phyloP scores from a whole-genome alignment of 345 rosid species.

The Eucalyptus lansdowneana region DNA sequence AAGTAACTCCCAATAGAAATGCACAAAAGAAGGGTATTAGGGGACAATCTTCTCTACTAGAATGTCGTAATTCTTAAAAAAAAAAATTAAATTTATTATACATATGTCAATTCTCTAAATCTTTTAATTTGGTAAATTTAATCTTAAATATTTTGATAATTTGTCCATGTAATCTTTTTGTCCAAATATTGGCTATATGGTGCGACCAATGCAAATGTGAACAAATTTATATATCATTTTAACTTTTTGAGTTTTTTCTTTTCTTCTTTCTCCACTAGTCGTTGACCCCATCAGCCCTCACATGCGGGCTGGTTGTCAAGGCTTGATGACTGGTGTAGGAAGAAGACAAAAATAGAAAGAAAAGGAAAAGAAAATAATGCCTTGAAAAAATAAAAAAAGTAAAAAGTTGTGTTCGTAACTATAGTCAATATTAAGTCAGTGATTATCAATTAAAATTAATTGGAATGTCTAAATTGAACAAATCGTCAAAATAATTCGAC shows the following conservation, averaged over 20 bases:
- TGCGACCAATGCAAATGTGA: rapidly evolving
- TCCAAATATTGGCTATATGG: rapidly evolving
- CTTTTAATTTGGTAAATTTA: no score
- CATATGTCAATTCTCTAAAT: rapidly evolving
- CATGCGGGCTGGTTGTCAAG: neutral
- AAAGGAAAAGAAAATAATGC: neutral
- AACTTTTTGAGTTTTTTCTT: neutral
- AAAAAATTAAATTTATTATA: no score
- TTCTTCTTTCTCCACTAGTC: rapidly evolving
- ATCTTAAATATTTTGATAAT: neutral
- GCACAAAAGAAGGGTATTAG: neutral
- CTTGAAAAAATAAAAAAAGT: rapidly evolving
- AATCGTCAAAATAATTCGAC: rapidly evolving
- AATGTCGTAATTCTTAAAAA: rapidly evolving
- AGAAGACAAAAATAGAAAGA: neutral
- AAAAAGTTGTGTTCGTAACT: rapidly evolving
- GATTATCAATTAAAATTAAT: neutral
- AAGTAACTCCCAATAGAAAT: neutral
- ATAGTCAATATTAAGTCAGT: rapidly evolving
- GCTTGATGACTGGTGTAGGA: rapidly evolving
- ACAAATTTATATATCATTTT: neutral
- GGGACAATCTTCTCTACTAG: neutral
- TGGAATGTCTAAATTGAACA: rapidly evolving
- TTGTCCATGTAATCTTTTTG: neutral
- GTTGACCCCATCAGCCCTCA: rapidly evolving